These are phyloP conservation scores for Monosporascus sp. DNA, from an alignment of 2,329 filamentous ascomycete genomes.

Conservation along the genomic window DNA sequence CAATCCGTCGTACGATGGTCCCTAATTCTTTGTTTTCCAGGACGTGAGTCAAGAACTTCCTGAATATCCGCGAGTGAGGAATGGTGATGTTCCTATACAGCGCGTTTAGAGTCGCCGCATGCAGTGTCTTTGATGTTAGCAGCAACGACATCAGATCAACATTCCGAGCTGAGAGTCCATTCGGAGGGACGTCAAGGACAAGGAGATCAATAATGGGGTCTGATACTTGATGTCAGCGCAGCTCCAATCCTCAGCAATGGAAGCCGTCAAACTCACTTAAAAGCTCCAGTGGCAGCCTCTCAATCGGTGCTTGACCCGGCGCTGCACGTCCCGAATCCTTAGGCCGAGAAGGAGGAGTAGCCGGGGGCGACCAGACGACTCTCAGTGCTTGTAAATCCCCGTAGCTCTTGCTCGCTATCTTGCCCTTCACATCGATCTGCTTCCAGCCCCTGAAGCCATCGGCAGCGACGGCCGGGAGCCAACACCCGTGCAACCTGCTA, in stretches of 20 bases:
- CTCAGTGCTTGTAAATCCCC: conserved; percentile 53
- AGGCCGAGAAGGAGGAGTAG: conserved; percentile 21
- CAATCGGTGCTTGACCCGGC: conserved; percentile 53
- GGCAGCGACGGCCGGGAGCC: conserved; percentile 44
- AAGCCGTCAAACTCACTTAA: conserved; percentile 50
- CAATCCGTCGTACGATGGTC: conserved; percentile 69
- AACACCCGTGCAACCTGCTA: conserved; percentile 53
- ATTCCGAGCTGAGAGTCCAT: conserved; percentile 71
- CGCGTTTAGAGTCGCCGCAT: conserved; percentile 66
- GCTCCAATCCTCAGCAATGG: conserved; percentile 2
- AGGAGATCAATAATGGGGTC: conserved; percentile 71
- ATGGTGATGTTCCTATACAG: conserved; percentile 77
- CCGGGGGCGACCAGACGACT: conserved; percentile 47
- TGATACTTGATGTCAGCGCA: conserved; percentile 26
- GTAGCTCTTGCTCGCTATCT: conserved; percentile 55
- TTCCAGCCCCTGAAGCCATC: conserved; percentile 59
- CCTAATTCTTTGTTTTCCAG: conserved; percentile 62
- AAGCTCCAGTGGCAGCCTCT: conserved; percentile 65
- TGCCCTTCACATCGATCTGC: conserved; percentile 54
- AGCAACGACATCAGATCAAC: conserved; percentile 72
- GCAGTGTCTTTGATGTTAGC: conserved; percentile 68
- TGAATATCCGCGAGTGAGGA: conserved; percentile 77
- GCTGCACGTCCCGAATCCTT: conserved; percentile 28
- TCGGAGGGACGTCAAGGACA: conserved; percentile 67
- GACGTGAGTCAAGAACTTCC: conserved; percentile 71